Percentiles rank a stretch among this genome's conserved stretches.
Conservation (phyloP, 106 monocot species). For the Alisma plantagoaquatica region DNA sequence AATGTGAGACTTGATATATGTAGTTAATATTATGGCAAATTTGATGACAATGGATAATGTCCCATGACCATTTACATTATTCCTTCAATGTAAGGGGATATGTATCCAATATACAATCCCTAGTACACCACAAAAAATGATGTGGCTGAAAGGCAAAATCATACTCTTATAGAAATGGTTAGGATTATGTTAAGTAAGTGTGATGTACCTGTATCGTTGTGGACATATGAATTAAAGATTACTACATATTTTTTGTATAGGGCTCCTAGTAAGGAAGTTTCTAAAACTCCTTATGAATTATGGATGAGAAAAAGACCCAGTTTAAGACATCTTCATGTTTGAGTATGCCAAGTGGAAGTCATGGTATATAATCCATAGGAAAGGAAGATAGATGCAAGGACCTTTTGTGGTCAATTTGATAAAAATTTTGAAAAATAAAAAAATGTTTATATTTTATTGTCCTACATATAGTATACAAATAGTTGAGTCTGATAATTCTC, state of each 20-base stretch:
- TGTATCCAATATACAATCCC: not conserved
- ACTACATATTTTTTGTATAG: not conserved
- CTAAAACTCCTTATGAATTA: not conserved
- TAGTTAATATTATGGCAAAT: not conserved
- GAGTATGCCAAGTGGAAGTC: not conserved
- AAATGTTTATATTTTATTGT: not conserved
- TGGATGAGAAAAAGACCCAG: slow-evolving; percentile 1
- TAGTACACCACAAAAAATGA: slow-evolving; percentile 1
- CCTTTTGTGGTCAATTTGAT: not conserved
- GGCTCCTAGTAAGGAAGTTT: not conserved
- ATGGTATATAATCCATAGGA: not conserved
- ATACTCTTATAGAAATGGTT: not conserved
- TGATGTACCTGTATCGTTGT: not conserved
- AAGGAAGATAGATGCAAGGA: not conserved
- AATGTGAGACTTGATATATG: not conserved
- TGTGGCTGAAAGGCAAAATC: not conserved
- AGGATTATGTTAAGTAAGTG: not conserved
- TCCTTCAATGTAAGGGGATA: not conserved
- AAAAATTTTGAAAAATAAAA: not conserved
- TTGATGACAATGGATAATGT: not conserved
- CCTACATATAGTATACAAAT: not conserved
- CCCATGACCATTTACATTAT: not conserved
- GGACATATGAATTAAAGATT: not conserved
- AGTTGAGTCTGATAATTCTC: not conserved
- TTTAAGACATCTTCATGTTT: not conserved